These are phyloP conservation scores for Fraxinus baroniana DNA, from an alignment of 305 asterid genomes.

Conservation along the genomic window DNA sequence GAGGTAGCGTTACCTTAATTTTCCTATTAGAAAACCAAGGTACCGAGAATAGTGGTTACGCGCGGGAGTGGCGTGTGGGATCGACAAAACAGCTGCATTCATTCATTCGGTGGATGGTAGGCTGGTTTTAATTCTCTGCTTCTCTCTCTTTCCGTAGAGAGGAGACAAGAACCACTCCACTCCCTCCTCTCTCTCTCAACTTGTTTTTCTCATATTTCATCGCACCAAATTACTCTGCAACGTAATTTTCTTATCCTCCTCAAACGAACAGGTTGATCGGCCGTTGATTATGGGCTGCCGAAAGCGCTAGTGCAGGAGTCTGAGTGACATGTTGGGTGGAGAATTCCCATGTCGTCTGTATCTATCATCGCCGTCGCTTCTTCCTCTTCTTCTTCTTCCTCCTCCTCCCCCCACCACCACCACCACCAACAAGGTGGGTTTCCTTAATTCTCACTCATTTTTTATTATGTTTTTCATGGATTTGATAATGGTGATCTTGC, in stretches of 20 bases:
- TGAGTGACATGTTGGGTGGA: slow-evolving; percentile 33
- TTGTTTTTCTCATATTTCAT: background rate
- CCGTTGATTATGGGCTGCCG: background rate
- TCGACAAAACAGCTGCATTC: background rate
- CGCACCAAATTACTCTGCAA: background rate
- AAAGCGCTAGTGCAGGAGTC: background rate
- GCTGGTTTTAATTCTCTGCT: slow-evolving; percentile 34
- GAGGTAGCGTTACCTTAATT: background rate
- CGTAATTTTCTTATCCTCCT: background rate
- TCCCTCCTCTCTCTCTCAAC: background rate
- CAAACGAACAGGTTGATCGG: background rate
- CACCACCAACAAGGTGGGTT: slow-evolving; percentile 32
- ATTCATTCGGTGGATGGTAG: slow-evolving; percentile 27
- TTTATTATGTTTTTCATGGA: background rate
- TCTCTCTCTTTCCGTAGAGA: slow-evolving; percentile 41
- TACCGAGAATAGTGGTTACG: background rate
- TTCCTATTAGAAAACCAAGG: background rate
- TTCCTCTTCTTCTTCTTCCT: slow-evolving; percentile 31
- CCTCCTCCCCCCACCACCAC: slow-evolving; percentile 18
- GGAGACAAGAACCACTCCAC: slow-evolving; percentile 36
- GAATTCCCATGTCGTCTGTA: slow-evolving; percentile 45
- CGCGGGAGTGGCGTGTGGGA: background rate
- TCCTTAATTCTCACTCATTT: background rate
- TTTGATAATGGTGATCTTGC: background rate
- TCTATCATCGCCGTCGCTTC: slow-evolving; percentile 44